Base-by-base conservation (phyloP, 2,329 filamentous ascomycete species). In the Colletotrichum liaoningense region DNA sequence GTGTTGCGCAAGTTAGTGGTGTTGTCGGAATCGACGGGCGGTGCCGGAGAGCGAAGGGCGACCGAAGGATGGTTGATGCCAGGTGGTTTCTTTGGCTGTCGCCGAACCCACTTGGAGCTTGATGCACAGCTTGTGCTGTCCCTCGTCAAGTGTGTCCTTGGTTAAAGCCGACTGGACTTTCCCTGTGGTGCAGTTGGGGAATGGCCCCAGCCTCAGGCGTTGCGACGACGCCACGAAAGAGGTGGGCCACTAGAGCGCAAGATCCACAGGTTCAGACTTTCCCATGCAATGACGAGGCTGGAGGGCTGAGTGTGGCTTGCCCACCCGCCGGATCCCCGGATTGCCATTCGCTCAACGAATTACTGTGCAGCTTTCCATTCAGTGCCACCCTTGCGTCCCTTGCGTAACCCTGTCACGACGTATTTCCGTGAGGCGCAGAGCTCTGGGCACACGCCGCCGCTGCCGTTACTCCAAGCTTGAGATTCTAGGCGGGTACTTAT, bases 361-460 rank as follows among this genome's bases (percentile, higher is more conserved):
- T 56, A 24, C 38, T 26, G 26, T 11, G 42, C 52, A 26, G 52
- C 60, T 26, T 22, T 16, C 26, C 63, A 42, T 19, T 42, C 14
- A 42, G 38, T 42, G 38, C 38, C 38, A 24, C 63, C 38, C 65
- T 67, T 63, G 57, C 64, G 38, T 56, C 56, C 65, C 63, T 72
- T 68, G 24, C 24, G 24, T 46, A 73, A 70, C 70, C 67, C 71
- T 70, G 71, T 74, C 63, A 58, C 63, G 63, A 63, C 68, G 69
- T 72, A 38, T 72, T 72, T 67, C 57, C 46, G 67, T 63, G 68
- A 74, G 72, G 72, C 72, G 72, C 68, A 74, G 72, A 74, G 69
- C 68, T 74, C 68, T 74, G 69, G 68, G 63, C 71, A 73, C 60
- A 73, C 71, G 71, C 67, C 60, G 71, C 56, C 69, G 66, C 46